Base-by-base conservation (phyloP, 768 basidiomycete genomes). In the Psilocybe tampanensis region DNA sequence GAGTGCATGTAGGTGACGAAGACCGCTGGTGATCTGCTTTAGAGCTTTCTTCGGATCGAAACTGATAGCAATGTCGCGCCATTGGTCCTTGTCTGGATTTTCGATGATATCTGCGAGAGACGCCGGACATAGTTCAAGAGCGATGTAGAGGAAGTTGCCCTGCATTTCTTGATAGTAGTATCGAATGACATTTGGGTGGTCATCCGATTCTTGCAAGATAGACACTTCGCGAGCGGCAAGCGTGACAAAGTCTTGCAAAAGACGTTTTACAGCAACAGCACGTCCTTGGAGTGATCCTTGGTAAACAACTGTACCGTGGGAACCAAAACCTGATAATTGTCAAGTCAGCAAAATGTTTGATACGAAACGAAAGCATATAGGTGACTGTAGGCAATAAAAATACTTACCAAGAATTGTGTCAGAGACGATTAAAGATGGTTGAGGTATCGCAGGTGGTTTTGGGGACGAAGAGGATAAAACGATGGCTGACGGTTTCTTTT, bases 141-240 rank as follows among this genome's bases (percentile, higher is more conserved):
- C 97, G 60, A 99, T 98, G 73, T 96, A 98, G 9, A 98, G 85
- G 79, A 98, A 98, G 66, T 92, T 94, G 19, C 87, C 87, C 24
- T 92, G 90, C 3, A 90, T 80, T 76, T 98, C 96, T 78, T 98
- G 95, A 73, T 94, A 98, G 73, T 95, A 99, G 70, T 99, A 97
- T 24, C 94, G 89, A 64, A 98, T 95, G 70, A 99, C 97, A 74
- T 99, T 98, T 17, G 94, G 94, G 66, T 99, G 97, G 70, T 96
- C 94, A 77, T 99, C 97, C 45, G 92, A 92, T 70, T 97, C 95
- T 75, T 98, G 95, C 8, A 99, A 81, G 39, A 99, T 86, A 66
- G 86, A 86, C 23, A 98, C 95, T 78, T 99, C 97, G 45, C 95
- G 91, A 3, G 88, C 81, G 7, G 95, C 95, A 34, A 99, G 86